These are phyloP conservation scores for Cladophialophora yegresii DNA, from an alignment of 2,329 filamentous ascomycete species.

Conservation along the genomic window DNA sequence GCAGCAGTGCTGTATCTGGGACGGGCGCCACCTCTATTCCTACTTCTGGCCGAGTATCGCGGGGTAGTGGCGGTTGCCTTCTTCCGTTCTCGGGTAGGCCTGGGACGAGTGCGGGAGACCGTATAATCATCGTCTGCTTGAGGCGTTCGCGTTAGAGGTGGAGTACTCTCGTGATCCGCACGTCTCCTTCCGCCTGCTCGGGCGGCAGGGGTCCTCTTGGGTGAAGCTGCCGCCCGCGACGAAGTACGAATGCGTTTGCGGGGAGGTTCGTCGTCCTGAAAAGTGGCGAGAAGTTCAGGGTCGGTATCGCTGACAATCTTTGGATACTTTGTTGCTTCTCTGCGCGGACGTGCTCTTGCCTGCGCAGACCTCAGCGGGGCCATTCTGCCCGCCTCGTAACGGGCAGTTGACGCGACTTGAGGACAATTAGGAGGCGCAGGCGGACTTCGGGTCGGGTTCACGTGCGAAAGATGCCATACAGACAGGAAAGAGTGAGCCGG, in stretches of 20 bases:
- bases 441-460: constrained; percentile 21
- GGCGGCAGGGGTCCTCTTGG: constrained; percentile 68
- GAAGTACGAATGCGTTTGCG: constrained; percentile 71
- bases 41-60: constrained; percentile 33
- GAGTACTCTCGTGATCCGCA: constrained; percentile 63
- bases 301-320: constrained; percentile 37
- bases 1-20: constrained; percentile 82
- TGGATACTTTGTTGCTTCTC: constrained; percentile 41
- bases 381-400: constrained; percentile 26
- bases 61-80: constrained; percentile 26
- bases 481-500: background rate
- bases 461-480: constrained; percentile 25
- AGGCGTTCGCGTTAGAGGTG: constrained; percentile 46
- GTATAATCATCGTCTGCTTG: constrained; percentile 56
- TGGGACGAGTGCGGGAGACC: constrained; percentile 49
- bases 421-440: constrained; percentile 26
- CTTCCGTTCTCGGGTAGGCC: constrained; percentile 42
- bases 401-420: constrained; percentile 23
- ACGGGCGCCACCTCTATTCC: constrained; percentile 40
- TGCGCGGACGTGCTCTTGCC: constrained; percentile 36
- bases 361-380: constrained; percentile 32
- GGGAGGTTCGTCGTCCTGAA: constrained; percentile 58
- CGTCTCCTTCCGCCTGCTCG: constrained; percentile 84
- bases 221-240: constrained; percentile 21
- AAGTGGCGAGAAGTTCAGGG: constrained; percentile 38